Evolutionary conservation across 129 eudicot species (phyloP).

Genomic region (Rutidosis leptorrhynchoides): DNA sequence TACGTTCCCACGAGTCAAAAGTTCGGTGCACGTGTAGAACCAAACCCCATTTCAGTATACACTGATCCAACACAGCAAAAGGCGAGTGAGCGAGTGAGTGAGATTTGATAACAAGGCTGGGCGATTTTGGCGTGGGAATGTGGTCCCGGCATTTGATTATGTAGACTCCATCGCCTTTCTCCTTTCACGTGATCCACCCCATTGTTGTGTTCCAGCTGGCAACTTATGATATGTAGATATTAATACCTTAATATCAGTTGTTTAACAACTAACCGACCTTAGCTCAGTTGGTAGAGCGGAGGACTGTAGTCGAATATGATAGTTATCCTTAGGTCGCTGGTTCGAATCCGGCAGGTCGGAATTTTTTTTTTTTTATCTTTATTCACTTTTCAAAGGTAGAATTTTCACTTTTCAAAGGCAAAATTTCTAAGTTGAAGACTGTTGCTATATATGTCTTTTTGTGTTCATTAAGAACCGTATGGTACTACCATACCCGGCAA

Average conservation of each 20-base stretch:
- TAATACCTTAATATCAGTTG: accelerated
- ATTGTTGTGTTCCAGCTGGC: slow-evolving; percentile 18
- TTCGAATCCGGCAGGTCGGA: slow-evolving; percentile 99
- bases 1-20: slow-evolving; percentile 27
- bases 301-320: slow-evolving; percentile 53
- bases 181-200: slow-evolving; percentile 30
- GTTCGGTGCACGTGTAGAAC: slow-evolving; percentile 39
- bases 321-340: slow-evolving; percentile 98
- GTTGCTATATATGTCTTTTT: background rate
- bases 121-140: slow-evolving; percentile 18
- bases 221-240: background rate
- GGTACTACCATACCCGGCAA: no score
- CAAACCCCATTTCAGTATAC: background rate
- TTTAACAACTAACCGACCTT: slow-evolving; percentile 39
- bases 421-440: no score
- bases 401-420: no score
- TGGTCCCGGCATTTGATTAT: slow-evolving; percentile 24
- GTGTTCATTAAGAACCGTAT: background rate
- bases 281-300: slow-evolving; percentile 95
- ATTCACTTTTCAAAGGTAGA: no score
- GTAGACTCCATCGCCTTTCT: slow-evolving; percentile 28
- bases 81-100: slow-evolving; percentile 16
- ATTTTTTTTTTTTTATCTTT: background rate
- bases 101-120: background rate
- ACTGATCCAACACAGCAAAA: background rate